Conservation (phyloP, 306 rosid species). For the Quercus suber region DNA sequence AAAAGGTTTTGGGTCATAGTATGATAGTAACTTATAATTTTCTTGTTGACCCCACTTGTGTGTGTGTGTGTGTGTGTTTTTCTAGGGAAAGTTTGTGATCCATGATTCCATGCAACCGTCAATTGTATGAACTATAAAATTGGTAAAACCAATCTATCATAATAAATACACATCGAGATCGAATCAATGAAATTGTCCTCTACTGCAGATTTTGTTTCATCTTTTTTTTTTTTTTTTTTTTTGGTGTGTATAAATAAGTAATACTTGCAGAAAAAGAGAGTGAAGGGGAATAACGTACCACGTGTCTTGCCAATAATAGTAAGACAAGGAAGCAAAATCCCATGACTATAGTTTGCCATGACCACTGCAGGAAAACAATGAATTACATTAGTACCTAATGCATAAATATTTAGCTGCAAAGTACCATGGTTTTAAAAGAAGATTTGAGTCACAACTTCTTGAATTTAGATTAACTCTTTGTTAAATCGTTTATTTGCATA, state of each 20-base stretch:
- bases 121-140: background rate
- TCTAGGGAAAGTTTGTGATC: background rate
- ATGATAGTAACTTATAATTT: background rate
- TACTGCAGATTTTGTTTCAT: too few species aligned
- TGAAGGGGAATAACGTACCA: conserved; percentile 46
- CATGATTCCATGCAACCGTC: background rate
- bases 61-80: background rate
- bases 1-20: background rate
- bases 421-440: too few species aligned
- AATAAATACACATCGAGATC: background rate
- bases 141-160: background rate
- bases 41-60: background rate
- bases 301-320: conserved; percentile 70
- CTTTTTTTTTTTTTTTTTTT: too few species aligned
- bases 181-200: too few species aligned
- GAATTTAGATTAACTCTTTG: too few species aligned
- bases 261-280: background rate
- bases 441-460: too few species aligned
- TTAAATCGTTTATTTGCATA: too few species aligned
- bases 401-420: too few species aligned
- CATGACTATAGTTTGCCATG: conserved; percentile 93
- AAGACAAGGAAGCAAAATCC: conserved; percentile 80
- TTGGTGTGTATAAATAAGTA: background rate
- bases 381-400: background rate
- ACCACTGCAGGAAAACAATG: conserved; percentile 69